A percentile compares a stretch with the other conserved stretches of the same genome.
Evolutionary conservation across 192 early-diverging fungal species (phyloP).

Genomic region (Podila epigama): DNA sequence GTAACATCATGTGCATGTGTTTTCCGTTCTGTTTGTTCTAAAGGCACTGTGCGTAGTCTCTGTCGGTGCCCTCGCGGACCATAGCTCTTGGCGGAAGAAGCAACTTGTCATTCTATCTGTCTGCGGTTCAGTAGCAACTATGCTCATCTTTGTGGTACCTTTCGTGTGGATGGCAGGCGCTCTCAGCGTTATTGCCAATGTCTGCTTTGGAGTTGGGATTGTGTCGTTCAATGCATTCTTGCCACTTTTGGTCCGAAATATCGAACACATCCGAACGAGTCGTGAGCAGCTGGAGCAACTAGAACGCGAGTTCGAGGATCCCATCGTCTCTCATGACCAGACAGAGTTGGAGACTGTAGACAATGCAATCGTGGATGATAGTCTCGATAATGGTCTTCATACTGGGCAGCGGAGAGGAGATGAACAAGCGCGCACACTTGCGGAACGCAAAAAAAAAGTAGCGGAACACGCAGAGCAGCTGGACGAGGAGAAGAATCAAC

Average conservation of each 20-base stretch:
- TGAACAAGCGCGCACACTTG: not conserved
- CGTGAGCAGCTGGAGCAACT: constrained; percentile 9
- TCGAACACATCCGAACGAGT: constrained; percentile 19
- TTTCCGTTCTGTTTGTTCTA: too few species aligned
- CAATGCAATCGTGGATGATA: not conserved
- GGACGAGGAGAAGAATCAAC: constrained; percentile 34
- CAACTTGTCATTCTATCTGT: constrained; percentile 51
- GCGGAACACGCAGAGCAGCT: constrained; percentile 13
- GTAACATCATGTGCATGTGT: too few species aligned
- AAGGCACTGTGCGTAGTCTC: constrained; percentile 51
- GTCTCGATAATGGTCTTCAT: not conserved
- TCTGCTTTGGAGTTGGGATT: constrained; percentile 55
- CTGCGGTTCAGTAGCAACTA: constrained; percentile 50
- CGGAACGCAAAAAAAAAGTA: constrained; percentile 1
- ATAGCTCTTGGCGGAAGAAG: constrained; percentile 52
- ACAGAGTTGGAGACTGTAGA: not conserved
- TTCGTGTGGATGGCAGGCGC: constrained; percentile 43
- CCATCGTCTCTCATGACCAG: not conserved
- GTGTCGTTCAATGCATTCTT: constrained; percentile 64
- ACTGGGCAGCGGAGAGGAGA: not conserved
- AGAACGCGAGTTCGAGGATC: constrained; percentile 5
- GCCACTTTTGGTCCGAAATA: constrained; percentile 53
- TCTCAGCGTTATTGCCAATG: constrained; percentile 52
- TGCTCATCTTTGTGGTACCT: constrained; percentile 49
- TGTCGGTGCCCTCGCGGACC: constrained; percentile 46